Evolutionary conservation across 495 filamentous ascomycete species (phyloP).

Genomic region (Evansstolkia leycettana): DNA sequence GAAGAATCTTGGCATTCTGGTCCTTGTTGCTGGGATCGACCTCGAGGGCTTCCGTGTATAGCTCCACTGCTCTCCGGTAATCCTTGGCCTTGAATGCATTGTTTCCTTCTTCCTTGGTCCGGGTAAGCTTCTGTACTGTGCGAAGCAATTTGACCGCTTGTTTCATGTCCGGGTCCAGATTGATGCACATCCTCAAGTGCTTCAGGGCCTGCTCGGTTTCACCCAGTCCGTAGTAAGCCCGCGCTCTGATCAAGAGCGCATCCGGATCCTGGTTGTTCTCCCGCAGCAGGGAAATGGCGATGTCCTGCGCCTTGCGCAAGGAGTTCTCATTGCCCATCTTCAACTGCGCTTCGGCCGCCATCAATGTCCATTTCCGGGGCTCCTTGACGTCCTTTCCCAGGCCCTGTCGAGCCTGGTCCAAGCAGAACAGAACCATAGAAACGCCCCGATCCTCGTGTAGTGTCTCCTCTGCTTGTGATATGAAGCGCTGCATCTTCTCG

Average conservation of each 20-base stretch:
- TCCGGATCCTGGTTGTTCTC: conserved; percentile 86
- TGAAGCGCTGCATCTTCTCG: conserved; percentile 69
- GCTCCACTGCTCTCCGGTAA: conserved; percentile 66
- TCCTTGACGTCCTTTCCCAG: conserved; percentile 60
- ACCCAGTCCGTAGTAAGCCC: conserved; percentile 77
- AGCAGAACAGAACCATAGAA: conserved; percentile 83
- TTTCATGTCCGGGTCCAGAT: conserved; percentile 85
- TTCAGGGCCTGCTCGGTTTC: conserved; percentile 94
- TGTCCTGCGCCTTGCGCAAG: conserved; percentile 79
- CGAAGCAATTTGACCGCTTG: conserved; percentile 71
- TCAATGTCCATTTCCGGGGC: conserved; percentile 84
- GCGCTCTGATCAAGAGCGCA: conserved; percentile 78
- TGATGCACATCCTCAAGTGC: conserved; percentile 79
- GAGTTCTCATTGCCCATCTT: conserved; percentile 87
- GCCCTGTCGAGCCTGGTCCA: conserved; percentile 75
- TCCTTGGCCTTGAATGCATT: conserved; percentile 72
- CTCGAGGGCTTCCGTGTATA: conserved; percentile 72
- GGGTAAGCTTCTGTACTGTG: conserved; percentile 79
- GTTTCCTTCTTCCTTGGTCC: conserved; percentile 92
- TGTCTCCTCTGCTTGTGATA: conserved; percentile 68
- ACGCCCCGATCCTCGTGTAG: conserved; percentile 58
- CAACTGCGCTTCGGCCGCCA: conserved; percentile 88
- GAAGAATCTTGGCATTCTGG: conserved; percentile 85
- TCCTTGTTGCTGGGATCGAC: conserved; percentile 85
- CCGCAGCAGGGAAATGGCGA: conserved; percentile 76